phyloP scores from a whole-genome alignment of 148 eudicot species.

The Rhododendron ferrugineum region DNA sequence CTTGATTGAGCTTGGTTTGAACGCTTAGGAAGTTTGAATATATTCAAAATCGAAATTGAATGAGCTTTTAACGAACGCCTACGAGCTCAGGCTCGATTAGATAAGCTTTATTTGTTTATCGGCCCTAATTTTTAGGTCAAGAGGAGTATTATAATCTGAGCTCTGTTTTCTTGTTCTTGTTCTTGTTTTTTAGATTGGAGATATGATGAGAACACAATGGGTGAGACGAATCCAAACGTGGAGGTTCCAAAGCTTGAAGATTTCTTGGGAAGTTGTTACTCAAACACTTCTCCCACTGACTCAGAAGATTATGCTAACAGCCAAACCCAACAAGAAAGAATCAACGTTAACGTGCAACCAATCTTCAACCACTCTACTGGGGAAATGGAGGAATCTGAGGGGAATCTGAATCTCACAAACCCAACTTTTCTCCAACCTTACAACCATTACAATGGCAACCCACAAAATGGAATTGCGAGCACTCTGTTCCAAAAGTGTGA shows the following conservation, averaged over 20 bases:
- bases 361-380: not conserved
- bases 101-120: no score
- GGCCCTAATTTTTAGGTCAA: no score
- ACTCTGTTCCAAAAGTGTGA: not conserved
- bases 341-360: conserved; percentile 16
- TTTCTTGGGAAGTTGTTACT: conserved; percentile 36
- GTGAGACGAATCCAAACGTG: not conserved
- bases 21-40: no score
- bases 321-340: not conserved
- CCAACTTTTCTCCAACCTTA: conserved; percentile 9
- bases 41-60: no score
- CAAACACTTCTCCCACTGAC: conserved; percentile 18
- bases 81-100: no score
- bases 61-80: not conserved
- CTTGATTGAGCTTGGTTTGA: not conserved
- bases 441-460: conserved; percentile 4
- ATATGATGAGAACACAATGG: conserved; percentile 22
- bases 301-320: not conserved
- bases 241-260: conserved; percentile 48
- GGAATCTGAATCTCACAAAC: conserved; percentile 2
- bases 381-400: conserved; percentile 7
- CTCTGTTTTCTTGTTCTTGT: not conserved
- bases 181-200: conserved; percentile 23
- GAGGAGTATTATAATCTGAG: no score
- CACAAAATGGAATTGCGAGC: not conserved